Percentiles rank a stretch among this genome's conserved stretches.
These are phyloP conservation scores for Schoenoplectus tabernaemontani DNA, from an alignment of 202 grass and related monocot genomes.

Conservation along the genomic window DNA sequence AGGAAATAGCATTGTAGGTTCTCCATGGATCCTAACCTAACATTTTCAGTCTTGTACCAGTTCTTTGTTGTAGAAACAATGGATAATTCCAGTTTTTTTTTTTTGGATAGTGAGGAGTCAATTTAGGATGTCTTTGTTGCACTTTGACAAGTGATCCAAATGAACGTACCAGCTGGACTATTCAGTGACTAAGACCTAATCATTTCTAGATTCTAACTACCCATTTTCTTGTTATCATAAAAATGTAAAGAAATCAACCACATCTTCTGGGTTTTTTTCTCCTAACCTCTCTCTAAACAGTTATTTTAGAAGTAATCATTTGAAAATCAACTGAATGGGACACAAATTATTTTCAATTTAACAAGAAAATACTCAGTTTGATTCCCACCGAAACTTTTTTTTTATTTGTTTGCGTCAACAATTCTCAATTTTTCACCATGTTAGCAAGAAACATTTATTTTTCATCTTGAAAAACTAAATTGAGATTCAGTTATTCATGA, in stretches of 20 bases:
- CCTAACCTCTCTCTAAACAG: not conserved
- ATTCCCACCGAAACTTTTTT: no score
- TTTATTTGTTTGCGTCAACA: not conserved
- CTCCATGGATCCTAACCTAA: no score
- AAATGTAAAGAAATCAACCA: not conserved
- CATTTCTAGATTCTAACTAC: not conserved
- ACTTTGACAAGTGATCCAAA: not conserved
- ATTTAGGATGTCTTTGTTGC: not conserved
- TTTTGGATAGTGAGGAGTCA: not conserved
- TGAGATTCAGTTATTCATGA: no score
- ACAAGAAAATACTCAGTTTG: not conserved
- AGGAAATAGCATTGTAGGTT: no score
- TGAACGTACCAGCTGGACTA: not conserved
- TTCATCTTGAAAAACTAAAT: no score
- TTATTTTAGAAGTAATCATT: not conserved
- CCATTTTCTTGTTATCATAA: not conserved
- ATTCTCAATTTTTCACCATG: not conserved
- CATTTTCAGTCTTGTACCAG: not conserved
- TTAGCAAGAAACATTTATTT: not conserved
- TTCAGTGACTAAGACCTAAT: not conserved
- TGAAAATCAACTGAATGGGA: not conserved
- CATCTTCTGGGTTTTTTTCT: not conserved
- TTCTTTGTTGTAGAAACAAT: not conserved
- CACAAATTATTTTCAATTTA: not conserved
- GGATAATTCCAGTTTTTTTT: not conserved